phyloP scores from a whole-genome alignment of 768 basidiomycete species.

The Lactarius indigo region DNA sequence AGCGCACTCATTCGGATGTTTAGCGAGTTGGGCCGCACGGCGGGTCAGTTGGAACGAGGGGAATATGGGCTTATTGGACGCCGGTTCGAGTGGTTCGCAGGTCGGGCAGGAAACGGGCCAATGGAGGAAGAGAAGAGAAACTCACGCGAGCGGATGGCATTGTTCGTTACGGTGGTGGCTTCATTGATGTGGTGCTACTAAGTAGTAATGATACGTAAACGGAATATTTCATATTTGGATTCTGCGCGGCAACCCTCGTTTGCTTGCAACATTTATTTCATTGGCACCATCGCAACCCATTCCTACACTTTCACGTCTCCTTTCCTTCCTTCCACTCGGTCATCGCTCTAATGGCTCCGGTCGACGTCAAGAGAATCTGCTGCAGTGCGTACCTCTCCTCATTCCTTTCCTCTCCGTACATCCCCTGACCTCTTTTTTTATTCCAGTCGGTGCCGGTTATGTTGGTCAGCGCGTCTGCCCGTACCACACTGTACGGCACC shows the following conservation, averaged over 20 bases:
- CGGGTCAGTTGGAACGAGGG: constrained; percentile 43
- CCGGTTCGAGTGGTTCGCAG: constrained; percentile 57
- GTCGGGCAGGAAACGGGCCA: constrained; percentile 39
- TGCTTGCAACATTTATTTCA: neutral
- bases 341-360: constrained; percentile 43
- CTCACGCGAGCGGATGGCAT: constrained; percentile 33
- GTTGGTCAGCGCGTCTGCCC: constrained; percentile 58
- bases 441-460: constrained; percentile 82
- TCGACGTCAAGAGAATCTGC: constrained; percentile 77
- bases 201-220: neutral
- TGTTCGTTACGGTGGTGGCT: constrained; percentile 20
- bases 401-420: constrained; percentile 5
- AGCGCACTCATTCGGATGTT: constrained; percentile 49
- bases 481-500: neutral
- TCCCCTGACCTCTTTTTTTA: constrained; percentile 23
- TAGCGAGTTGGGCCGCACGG: constrained; percentile 46
- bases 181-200: neutral
- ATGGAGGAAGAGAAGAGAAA: constrained; percentile 44
- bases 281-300: constrained; percentile 10
- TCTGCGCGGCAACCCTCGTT: neutral
- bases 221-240: neutral
- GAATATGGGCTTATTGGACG: constrained; percentile 38
- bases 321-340: constrained; percentile 24
- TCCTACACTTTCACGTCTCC: constrained; percentile 14
- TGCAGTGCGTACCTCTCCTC: constrained; percentile 61